Evolutionary conservation across 768 basidiomycete species (phyloP).

Genomic region (Auricularia cornea): DNA sequence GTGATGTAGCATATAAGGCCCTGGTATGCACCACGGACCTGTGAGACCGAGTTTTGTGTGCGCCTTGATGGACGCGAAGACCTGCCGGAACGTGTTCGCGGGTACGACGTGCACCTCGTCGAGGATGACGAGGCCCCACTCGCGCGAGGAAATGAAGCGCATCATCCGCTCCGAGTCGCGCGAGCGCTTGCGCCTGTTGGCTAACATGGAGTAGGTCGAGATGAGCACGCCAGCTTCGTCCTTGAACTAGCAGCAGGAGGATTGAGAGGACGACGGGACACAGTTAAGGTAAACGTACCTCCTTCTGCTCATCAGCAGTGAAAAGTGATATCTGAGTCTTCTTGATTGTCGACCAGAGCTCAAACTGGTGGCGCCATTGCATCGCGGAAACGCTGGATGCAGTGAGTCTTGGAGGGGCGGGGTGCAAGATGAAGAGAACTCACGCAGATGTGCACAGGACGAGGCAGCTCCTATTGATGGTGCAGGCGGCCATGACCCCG

Average conservation of each 20-base stretch:
- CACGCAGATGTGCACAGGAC: neutral
- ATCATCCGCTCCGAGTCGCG: neutral
- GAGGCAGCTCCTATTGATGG: neutral
- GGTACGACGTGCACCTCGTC: neutral
- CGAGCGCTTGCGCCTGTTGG: neutral
- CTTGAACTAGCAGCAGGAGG: neutral
- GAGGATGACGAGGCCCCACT: neutral
- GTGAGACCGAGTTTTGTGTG: neutral
- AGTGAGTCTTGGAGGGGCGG: neutral
- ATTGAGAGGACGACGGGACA: neutral
- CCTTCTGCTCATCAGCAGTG: neutral
- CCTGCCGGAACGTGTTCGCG: neutral
- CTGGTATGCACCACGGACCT: neutral
- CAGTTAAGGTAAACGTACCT: neutral
- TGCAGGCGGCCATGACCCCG: neutral
- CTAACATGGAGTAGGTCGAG: neutral
- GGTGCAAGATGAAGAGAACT: neutral
- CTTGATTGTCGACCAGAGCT: neutral
- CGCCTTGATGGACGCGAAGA: neutral
- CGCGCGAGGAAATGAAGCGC: neutral
- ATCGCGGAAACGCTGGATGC: neutral
- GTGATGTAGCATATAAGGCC: no score
- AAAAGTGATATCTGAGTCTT: neutral
- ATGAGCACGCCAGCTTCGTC: neutral
- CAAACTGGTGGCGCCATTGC: neutral